Evolutionary conservation across 257 asterid species (phyloP).

Genomic region (Solanum paucissectum): DNA sequence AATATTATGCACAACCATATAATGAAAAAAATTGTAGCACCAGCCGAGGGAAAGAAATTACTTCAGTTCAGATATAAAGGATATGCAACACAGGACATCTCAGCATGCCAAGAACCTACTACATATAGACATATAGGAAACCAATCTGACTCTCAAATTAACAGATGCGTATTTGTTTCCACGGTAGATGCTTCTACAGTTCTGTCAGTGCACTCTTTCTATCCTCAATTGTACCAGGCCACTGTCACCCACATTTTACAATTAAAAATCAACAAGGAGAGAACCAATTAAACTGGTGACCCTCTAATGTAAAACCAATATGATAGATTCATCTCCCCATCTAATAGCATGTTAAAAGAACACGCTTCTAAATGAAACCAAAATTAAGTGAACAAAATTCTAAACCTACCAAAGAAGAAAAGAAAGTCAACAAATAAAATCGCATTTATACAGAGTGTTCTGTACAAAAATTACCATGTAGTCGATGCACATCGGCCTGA

Average conservation of each 20-base stretch:
- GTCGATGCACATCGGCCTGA: conserved; percentile 98
- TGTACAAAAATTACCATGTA: conserved; percentile 59
- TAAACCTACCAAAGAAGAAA: not conserved
- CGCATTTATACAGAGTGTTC: not conserved
- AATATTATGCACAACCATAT: not conserved
- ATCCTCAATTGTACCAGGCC: not conserved
- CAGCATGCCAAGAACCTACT: not conserved
- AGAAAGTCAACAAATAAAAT: not conserved
- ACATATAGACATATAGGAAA: not conserved
- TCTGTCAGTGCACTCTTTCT: not conserved
- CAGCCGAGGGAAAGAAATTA: not conserved
- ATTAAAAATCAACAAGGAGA: not conserved
- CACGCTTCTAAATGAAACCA: not conserved
- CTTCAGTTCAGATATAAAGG: not conserved
- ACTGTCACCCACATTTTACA: not conserved
- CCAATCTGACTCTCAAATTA: not conserved
- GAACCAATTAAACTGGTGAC: not conserved
- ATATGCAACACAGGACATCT: not conserved
- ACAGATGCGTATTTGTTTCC: not conserved
- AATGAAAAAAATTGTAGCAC: not conserved
- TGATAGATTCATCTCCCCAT: not conserved
- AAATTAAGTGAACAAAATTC: not conserved
- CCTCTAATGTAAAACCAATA: not conserved
- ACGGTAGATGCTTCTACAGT: not conserved
- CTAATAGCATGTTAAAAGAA: not conserved